phyloP scores from a whole-genome alignment of 768 basidiomycete genomes.

The Suillus fuscotomentosus region DNA sequence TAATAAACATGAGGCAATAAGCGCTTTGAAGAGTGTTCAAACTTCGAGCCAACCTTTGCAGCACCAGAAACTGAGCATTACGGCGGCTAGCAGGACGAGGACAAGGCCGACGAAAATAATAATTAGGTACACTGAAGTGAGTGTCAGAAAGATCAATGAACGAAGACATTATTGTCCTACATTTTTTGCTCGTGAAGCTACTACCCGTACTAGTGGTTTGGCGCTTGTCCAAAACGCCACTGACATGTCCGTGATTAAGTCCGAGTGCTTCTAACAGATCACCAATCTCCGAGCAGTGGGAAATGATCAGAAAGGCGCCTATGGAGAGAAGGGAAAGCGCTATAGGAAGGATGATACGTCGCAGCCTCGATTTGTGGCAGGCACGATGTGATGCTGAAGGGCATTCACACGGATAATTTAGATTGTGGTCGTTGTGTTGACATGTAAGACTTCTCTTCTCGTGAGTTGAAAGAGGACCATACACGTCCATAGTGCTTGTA shows the following conservation, averaged over 20 bases:
- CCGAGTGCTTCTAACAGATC: slow-evolving; percentile 21
- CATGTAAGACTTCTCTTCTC: slow-evolving; percentile 25
- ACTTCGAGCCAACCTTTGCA: slow-evolving; percentile 45
- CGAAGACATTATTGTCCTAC: slow-evolving; percentile 28
- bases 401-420: slow-evolving; percentile 19
- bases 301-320: slow-evolving; percentile 29
- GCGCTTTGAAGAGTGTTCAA: neutral
- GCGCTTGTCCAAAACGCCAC: slow-evolving; percentile 22
- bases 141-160: neutral
- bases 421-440: slow-evolving; percentile 16
- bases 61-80: slow-evolving; percentile 67
- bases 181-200: slow-evolving; percentile 40
- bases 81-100: slow-evolving; percentile 49
- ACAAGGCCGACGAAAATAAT: slow-evolving; percentile 63
- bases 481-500: slow-evolving; percentile 21
- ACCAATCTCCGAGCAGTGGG: slow-evolving; percentile 26
- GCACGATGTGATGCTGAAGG: slow-evolving; percentile 24
- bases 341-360: slow-evolving; percentile 35
- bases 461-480: slow-evolving; percentile 3
- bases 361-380: slow-evolving; percentile 32
- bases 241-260: slow-evolving; percentile 28
- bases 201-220: slow-evolving; percentile 9
- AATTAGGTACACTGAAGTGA: slow-evolving; percentile 54
- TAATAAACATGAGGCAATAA: neutral
- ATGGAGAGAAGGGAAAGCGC: slow-evolving; percentile 31